Base-by-base conservation (phyloP, 2,329 filamentous ascomycete genomes). In the Iodosphaeria phyllophila region DNA sequence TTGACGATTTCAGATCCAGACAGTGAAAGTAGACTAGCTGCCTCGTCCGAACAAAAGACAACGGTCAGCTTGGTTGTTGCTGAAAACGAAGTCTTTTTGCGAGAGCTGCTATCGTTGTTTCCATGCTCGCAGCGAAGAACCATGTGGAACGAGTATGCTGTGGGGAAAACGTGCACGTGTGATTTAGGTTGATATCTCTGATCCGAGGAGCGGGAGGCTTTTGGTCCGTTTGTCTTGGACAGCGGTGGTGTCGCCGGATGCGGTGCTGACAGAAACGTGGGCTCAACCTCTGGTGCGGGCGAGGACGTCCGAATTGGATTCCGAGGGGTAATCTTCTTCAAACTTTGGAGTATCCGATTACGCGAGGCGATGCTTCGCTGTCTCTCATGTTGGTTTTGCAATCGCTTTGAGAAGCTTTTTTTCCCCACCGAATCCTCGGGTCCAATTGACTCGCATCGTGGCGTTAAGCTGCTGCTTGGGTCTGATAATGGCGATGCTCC, bases 21-120 rank as follows among this genome's bases (percentile, higher is more conserved):
- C 3, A 61, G 44, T 8, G 54, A 52, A 2, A 69, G 48, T 8
- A 61, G 42, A 8, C 60, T 52, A 1, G 58, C 44, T 23, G 61
- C 52, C 8, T 53, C 49, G 5, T 48, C 44, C 1, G 59, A 63
- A 34, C 52, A 56, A 38, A 53, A 60, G 6, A 51, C 41, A 16
- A 66, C 50, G 27, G 23, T 30, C 9, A 30, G 30, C 20, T 28
- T 28, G 13, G 28, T 37, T 20, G 42, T 37, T 24, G 30, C 19
- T 8, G 15, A 34, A n/a, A 8, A 34, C 14, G 24, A 31, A 19
- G 18, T 22, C 15, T 5, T 42, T 30, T 31, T 48, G 42, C 18
- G 12, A 9, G 16, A 25, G 8, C 27, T 18, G 12, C 6, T 25
- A 15, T 12, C 15, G 12, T n/a, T 17, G 12, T 5, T 22, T 5